phyloP scores from a whole-genome alignment of 495 filamentous ascomycete species.

The Rostrohypoxylon terebratum region DNA sequence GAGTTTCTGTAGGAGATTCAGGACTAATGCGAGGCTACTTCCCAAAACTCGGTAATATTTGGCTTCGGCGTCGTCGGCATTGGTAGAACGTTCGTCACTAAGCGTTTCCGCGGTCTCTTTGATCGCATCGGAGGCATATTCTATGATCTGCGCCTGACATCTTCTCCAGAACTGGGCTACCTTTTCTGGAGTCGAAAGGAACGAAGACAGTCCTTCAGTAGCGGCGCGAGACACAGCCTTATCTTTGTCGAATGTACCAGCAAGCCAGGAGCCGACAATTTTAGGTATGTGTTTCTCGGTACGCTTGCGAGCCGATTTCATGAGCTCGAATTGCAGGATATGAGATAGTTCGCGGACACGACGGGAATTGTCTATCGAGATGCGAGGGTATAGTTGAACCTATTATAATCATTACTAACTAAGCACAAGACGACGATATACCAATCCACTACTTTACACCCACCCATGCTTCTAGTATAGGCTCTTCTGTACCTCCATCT shows the following conservation, averaged over 20 bases:
- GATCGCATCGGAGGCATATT: slow-evolving; percentile 82
- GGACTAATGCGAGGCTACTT: slow-evolving; percentile 68
- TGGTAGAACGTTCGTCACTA: slow-evolving; percentile 87
- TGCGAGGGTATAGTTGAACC: slow-evolving; percentile 86
- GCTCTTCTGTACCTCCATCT: slow-evolving; percentile 73
- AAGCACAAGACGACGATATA: slow-evolving; percentile 34
- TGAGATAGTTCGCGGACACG: slow-evolving; percentile 88
- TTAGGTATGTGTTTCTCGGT: slow-evolving; percentile 80
- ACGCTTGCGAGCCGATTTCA: slow-evolving; percentile 78
- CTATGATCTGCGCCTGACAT: slow-evolving; percentile 78
- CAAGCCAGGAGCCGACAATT: slow-evolving; percentile 87
- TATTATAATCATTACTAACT: slow-evolving; percentile 57
- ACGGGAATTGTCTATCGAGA: slow-evolving; percentile 88
- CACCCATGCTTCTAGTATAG: slow-evolving; percentile 89
- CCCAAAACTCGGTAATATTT: slow-evolving; percentile 86
- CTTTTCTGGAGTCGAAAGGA: slow-evolving; percentile 85
- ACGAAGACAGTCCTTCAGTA: slow-evolving; percentile 74
- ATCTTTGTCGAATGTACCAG: slow-evolving; percentile 88
- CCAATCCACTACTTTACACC: slow-evolving; percentile 52
- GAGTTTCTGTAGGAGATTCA: slow-evolving; percentile 64
- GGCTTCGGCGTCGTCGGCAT: slow-evolving; percentile 81
- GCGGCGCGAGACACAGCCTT: slow-evolving; percentile 76
- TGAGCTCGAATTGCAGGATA: slow-evolving; percentile 76
- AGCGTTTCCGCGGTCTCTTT: slow-evolving; percentile 82
- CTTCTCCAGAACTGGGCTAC: slow-evolving; percentile 76